Conservation (phyloP, 1,284 basidiomycete genomes). For the Cutaneotrichosporon cavernicola region DNA sequence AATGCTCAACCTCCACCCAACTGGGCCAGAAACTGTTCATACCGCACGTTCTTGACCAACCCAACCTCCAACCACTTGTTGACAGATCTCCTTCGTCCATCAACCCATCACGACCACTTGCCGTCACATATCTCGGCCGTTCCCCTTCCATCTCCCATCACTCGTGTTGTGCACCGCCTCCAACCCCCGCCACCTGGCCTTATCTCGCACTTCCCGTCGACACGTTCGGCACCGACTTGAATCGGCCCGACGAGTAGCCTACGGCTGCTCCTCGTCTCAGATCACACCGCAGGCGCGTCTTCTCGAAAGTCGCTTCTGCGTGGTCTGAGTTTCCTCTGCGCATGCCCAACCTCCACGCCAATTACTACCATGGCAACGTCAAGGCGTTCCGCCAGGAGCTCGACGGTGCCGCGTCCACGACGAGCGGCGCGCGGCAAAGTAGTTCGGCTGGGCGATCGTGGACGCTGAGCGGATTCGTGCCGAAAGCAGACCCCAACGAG, state of each 20-base stretch:
- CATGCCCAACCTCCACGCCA: conserved; percentile 67
- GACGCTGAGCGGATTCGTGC: conserved; percentile 59
- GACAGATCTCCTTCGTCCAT: background rate
- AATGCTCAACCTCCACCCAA: background rate
- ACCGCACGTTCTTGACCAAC: conserved; percentile 3
- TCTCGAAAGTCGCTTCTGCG: conserved; percentile 13
- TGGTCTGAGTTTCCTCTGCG: conserved; percentile 23
- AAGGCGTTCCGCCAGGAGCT: conserved; percentile 79
- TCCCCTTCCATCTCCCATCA: background rate
- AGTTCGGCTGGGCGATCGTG: conserved; percentile 63
- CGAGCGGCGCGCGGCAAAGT: conserved; percentile 36
- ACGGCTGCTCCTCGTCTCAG: conserved; percentile 7
- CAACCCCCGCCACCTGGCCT: background rate
- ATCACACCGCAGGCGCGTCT: conserved; percentile 8
- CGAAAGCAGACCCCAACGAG: conserved; percentile 52
- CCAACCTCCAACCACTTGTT: conserved; percentile 1
- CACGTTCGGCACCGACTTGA: conserved; percentile 6
- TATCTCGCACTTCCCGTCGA: background rate
- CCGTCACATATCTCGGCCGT: background rate
- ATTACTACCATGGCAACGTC: conserved; percentile 71
- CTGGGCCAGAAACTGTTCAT: background rate
- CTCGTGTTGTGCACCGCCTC: background rate
- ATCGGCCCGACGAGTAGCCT: conserved; percentile 2
- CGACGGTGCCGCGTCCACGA: conserved; percentile 56
- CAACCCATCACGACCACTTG: background rate